Evolutionary conservation across 2,329 filamentous ascomycete species (phyloP).

Genomic region (Sporothrix sp.): DNA sequence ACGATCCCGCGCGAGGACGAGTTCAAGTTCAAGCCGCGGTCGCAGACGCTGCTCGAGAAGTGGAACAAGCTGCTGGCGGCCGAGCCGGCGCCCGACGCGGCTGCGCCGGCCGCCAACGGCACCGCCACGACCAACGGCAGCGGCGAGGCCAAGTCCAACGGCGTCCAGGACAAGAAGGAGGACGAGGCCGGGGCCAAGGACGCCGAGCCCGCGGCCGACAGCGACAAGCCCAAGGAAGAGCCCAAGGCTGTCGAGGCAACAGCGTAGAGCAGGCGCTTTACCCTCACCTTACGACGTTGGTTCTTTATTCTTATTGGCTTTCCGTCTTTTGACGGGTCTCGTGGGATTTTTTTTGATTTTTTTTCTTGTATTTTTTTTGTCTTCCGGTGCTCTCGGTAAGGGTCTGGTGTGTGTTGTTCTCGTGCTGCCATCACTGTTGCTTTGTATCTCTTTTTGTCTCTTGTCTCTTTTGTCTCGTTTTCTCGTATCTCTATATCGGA

Average conservation of each 20-base stretch:
- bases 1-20: slow-evolving; percentile 82
- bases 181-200: slow-evolving; percentile 24
- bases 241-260: slow-evolving; percentile 15
- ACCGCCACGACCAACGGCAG: slow-evolving; percentile 30
- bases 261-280: slow-evolving; percentile 6
- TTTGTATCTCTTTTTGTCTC: background rate
- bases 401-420: background rate
- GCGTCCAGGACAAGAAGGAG: slow-evolving; percentile 29
- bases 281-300: background rate
- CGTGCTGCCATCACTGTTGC: too few relatives aligned
- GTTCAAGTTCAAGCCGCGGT: slow-evolving; percentile 79
- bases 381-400: background rate
- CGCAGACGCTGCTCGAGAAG: slow-evolving; percentile 66
- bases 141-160: slow-evolving; percentile 27
- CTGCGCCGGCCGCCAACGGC: slow-evolving; percentile 25
- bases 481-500: background rate
- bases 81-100: slow-evolving; percentile 30
- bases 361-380: background rate
- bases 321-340: too few relatives aligned
- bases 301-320: background rate
- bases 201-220: slow-evolving; percentile 17
- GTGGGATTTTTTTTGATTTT: background rate
- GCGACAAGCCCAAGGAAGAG: slow-evolving; percentile 15
- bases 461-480: background rate
- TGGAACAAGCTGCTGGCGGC: slow-evolving; percentile 78